Percentiles rank a stretch among this genome's conserved stretches.
These are phyloP conservation scores for Pseudozyma tsukubaensis DNA, from an alignment of 1,284 basidiomycete genomes.

Conservation along the genomic window DNA sequence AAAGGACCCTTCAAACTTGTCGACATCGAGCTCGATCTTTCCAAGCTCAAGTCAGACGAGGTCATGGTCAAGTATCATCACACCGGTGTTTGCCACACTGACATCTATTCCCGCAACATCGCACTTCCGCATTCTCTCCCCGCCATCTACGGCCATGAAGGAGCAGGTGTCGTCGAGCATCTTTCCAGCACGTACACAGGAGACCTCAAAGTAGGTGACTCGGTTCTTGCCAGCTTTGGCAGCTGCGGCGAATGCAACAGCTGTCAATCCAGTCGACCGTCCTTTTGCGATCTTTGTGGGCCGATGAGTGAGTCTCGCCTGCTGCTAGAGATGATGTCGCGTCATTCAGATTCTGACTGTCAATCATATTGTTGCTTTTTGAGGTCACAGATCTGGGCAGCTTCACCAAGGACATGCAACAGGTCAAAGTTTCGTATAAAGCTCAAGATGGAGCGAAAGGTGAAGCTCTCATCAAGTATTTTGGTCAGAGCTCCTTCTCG, in stretches of 20 bases:
- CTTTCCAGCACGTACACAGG: constrained; percentile 18
- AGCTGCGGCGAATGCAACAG: constrained; percentile 36
- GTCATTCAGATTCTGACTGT: background rate
- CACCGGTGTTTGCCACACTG: constrained; percentile 34
- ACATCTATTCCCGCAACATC: constrained; percentile 12
- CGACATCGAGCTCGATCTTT: constrained; percentile 23
- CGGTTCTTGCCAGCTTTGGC: constrained; percentile 35
- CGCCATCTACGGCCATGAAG: constrained; percentile 31
- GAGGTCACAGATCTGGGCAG: constrained; percentile 9
- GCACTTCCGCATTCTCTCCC: constrained; percentile 13
- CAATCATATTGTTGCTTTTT: background rate
- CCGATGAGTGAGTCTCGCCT: constrained; percentile 19
- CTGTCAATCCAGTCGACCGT: constrained; percentile 20
- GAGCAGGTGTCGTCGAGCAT: constrained; percentile 28
- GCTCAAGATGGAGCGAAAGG: constrained; percentile 10
- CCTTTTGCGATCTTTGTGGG: constrained; percentile 23
- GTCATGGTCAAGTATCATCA: constrained; percentile 25
- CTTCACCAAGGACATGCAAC: constrained; percentile 27
- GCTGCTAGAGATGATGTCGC: background rate
- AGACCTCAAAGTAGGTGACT: constrained; percentile 17
- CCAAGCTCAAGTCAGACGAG: constrained; percentile 19
- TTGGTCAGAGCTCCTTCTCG: constrained; percentile 40
- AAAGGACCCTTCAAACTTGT: constrained; percentile 21
- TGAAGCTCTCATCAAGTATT: constrained; percentile 28
- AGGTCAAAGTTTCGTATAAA: constrained; percentile 18